Base-by-base conservation (phyloP, 2,329 filamentous ascomycete species). In the Chaetomium olivaceum region DNA sequence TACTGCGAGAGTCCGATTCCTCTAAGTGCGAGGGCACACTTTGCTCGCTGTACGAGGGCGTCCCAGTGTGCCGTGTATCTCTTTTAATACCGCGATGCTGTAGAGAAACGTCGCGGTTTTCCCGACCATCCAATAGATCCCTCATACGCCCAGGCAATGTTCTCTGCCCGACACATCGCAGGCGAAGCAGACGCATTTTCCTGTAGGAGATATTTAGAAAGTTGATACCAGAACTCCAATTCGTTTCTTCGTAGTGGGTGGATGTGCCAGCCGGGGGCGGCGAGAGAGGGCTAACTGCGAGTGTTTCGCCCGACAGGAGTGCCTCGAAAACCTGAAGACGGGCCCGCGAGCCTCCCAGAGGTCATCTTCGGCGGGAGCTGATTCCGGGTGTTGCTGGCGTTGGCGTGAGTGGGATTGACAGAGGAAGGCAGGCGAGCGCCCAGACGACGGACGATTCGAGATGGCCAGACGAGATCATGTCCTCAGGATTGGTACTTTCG, bases 51-150 rank as follows among this genome's bases (percentile, higher is more conserved):
- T 52, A 85, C 69, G 83, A 85, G 12, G 12, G 87, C 80, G 16
- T 85, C 84, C 73, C 84, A 87, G 55, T 87, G 85, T 36, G 88
- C 87, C 55, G 90, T 88, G 58, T 93, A 82, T n/a, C 68, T 93
- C 87, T 29, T 92, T 88, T 19, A 91, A 88, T 63, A 96, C 87
- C 9, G 91, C 91, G 70, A 97, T 89, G 0, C 91, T 95, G 78
- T 97, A 97, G 64, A 97, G 86, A 21, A 21, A 97, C 89, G 75
- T 97, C 93, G 61, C 93, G 88, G 73, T 94, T 95, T 78, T 97
- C 93, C 27, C 89, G 86, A 57, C 90, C 90, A 71, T 92, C 90
- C 14, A 97, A 83, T 25, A 94, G 82, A 63, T 84, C 84, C 36
- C 92, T 88, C 76, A 92, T 86, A 83, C 83, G 4, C 77, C 77